A percentile compares a stretch with the other conserved stretches of the same genome.
phyloP scores from a whole-genome alignment of 2,329 filamentous ascomycete genomes.

The Alternaria metachromatica region DNA sequence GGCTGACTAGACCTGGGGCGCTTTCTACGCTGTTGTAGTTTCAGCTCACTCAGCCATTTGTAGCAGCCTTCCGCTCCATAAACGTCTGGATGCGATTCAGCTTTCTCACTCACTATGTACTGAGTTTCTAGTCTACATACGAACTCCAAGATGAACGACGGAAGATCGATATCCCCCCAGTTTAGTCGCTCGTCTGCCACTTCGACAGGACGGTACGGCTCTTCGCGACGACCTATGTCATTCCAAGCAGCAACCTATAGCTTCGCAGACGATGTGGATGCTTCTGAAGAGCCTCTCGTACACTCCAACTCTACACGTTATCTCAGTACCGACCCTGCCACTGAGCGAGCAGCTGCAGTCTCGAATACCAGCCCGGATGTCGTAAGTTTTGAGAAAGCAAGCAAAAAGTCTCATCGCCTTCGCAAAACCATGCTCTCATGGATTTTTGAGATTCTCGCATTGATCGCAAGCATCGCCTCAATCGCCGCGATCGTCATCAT shows the following conservation, averaged over 20 bases:
- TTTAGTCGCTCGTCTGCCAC: neutral
- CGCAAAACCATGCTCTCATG: neutral
- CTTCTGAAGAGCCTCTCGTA: neutral
- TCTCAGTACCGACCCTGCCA: neutral
- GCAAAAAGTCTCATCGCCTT: neutral
- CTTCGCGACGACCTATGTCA: neutral
- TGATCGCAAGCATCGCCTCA: neutral
- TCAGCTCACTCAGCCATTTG: neutral
- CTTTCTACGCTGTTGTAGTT: neutral
- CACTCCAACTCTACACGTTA: neutral
- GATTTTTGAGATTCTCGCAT: neutral
- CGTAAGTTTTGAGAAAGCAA: neutral
- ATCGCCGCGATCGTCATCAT: conserved; percentile 12
- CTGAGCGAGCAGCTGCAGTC: neutral
- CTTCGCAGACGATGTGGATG: neutral
- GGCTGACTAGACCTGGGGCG: neutral
- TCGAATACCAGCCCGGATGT: neutral
- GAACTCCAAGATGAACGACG: neutral
- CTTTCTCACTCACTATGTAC: neutral
- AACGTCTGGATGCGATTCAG: neutral
- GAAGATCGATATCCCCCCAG: neutral
- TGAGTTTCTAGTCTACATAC: neutral
- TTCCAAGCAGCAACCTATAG: neutral
- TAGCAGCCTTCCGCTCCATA: neutral
- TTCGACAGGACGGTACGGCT: neutral